Evolutionary conservation across 371 early-diverging fungal species (phyloP).

Genomic region (Actinomortierella ambigua): DNA sequence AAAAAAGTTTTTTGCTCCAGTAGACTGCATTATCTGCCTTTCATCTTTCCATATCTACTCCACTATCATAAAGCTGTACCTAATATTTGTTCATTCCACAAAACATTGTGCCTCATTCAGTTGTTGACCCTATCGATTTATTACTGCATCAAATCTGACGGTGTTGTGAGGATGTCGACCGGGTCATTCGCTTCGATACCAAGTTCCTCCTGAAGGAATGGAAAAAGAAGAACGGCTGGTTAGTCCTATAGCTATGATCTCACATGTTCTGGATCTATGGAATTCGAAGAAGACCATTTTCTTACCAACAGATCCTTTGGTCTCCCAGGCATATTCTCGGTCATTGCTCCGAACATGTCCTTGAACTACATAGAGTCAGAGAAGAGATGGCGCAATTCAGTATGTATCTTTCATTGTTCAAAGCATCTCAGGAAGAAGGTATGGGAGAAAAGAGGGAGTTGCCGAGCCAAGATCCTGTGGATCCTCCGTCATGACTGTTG

Average conservation of each 20-base stretch:
- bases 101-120: no score
- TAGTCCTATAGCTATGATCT: neutral
- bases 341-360: constrained; percentile 40
- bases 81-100: no score
- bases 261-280: neutral
- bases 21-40: no score
- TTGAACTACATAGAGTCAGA: constrained; percentile 33
- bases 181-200: constrained; percentile 36
- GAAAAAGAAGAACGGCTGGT: neutral
- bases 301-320: constrained; percentile 36
- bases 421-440: neutral
- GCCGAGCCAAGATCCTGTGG: neutral
- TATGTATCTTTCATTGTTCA: neutral
- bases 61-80: no score
- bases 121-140: no score
- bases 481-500: neutral
- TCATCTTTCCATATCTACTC: no score
- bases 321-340: constrained; percentile 38
- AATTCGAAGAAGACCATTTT: neutral
- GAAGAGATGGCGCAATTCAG: neutral
- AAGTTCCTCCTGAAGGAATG: constrained; percentile 28
- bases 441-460: neutral
- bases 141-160: constrained; percentile 12
- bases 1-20: no score
- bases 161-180: constrained; percentile 21